These are phyloP conservation scores for Begonia peltatifolia DNA, from an alignment of 306 rosid species.

Conservation along the genomic window DNA sequence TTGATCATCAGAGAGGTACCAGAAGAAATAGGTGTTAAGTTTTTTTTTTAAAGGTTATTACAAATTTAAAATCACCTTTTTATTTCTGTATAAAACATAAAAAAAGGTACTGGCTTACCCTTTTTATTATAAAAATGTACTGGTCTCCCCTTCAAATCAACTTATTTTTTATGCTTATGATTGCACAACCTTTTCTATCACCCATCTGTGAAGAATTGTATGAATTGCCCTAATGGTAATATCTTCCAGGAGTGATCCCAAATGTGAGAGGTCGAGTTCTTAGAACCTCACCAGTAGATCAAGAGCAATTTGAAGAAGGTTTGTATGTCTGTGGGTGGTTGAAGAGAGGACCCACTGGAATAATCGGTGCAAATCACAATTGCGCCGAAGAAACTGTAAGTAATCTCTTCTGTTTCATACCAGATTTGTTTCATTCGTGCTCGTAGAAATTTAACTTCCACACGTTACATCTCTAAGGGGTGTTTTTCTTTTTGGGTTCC, in stretches of 20 bases:
- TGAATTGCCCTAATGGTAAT: conserved; percentile 8
- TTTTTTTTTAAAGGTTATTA: neutral
- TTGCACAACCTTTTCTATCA: too few relatives aligned
- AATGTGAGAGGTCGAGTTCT: conserved; percentile 68
- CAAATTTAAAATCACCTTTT: too few relatives aligned
- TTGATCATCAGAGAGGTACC: conserved; percentile 68
- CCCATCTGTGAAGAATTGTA: neutral
- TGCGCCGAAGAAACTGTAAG: conserved; percentile 92
- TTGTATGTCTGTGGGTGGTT: conserved; percentile 93
- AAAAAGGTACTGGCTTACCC: too few relatives aligned
- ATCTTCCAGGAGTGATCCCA: conserved; percentile 66
- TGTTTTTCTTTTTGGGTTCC: too few relatives aligned
- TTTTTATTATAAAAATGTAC: too few relatives aligned
- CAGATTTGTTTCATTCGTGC: neutral
- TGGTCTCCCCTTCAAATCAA: too few relatives aligned
- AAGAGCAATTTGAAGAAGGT: conserved; percentile 43
- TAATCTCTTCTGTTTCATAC: neutral
- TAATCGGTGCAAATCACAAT: conserved; percentile 74
- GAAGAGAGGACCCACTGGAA: conserved; percentile 98
- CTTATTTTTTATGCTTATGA: too few relatives aligned
- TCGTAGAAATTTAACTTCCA: too few relatives aligned
- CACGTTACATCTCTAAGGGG: too few relatives aligned
- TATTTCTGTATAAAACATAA: too few relatives aligned
- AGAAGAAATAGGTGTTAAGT: neutral
- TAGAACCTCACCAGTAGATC: conserved; percentile 25